Evolutionary conservation across 2,329 filamentous ascomycete species (phyloP), one percentile per base, ranked within the genome.

Genomic region (Dactylellina sp.): DNA sequence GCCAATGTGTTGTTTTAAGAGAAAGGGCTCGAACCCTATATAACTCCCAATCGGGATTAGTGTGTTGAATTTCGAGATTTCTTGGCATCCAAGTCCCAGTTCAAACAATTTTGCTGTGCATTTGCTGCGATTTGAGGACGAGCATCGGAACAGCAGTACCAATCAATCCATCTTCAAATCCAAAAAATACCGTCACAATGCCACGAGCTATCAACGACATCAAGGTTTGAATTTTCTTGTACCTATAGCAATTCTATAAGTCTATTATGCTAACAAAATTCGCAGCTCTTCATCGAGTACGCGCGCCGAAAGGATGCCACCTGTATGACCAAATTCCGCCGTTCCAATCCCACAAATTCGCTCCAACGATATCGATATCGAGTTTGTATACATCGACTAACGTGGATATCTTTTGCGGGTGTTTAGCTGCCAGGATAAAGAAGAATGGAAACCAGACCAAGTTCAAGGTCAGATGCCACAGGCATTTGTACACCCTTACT

Each of bases 201-300:
- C 70, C 70, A 60, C 55, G 55, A 46, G 61, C 70, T 46, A 74
- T 74, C 49, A 74, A 74, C 70, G 70, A 74, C 35, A 74, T 74
- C 57, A 74, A 74, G 70, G 70, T 74, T 56, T 55, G 61, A 35
- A 35, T 11, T n/a, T 28, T 20, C 47, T 46, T 22, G 39, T 47
- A 25, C 5, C 7, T 11, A 37, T 60, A 32, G 20, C 49, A n/a
- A 32, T 28, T 2, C 25, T 22, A 42, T 53, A 50, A 18, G 14
- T 20, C 7, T 7, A 20, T 65, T 7, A 25, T 65, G 42, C 70
- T 74, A 53, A 74, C 61, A 18, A 49, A 25, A 40, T 84, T 98
- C 98, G 89, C 98, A 99, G 83, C 84, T 97, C 89, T 99, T 99
- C 92, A 96, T 99, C 85, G 95, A 98, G 91, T 97, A 99, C 89